Percentiles rank a stretch among this genome's conserved stretches.
These are phyloP conservation scores for Colletotrichum higginsianum DNA, from an alignment of 2,329 filamentous ascomycete species.

Conservation along the genomic window DNA sequence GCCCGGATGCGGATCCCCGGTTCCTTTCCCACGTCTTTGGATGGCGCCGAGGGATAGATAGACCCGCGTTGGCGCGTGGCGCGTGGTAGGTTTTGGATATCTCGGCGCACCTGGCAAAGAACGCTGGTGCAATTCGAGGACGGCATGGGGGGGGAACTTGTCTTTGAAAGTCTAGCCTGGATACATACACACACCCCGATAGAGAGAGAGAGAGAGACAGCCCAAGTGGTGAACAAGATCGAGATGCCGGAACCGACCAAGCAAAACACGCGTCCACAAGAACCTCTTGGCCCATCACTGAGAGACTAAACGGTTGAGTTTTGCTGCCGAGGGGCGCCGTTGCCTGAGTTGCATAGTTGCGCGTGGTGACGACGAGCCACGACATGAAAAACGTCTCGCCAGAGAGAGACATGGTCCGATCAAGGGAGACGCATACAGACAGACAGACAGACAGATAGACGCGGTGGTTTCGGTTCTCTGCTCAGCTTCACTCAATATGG, in stretches of 20 bases:
- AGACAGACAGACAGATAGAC: too few relatives aligned
- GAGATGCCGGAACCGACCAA: slow-evolving; percentile 4
- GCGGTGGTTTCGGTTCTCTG: background rate
- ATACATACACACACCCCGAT: background rate
- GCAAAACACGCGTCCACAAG: background rate
- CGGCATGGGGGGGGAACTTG: background rate
- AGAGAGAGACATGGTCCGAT: background rate
- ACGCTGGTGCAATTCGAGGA: background rate
- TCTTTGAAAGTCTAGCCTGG: background rate
- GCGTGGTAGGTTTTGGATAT: slow-evolving; percentile 5
- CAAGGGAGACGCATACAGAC: background rate
- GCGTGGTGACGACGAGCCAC: background rate
- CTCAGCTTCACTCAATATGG: background rate
- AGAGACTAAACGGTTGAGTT: background rate
- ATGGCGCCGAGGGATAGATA: slow-evolving; percentile 21
- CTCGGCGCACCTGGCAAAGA: background rate
- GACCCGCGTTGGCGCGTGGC: slow-evolving; percentile 13
- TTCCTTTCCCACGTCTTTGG: slow-evolving; percentile 19
- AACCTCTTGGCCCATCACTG: background rate
- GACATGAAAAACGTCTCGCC: background rate
- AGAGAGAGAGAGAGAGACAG: too few relatives aligned
- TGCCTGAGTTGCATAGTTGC: background rate
- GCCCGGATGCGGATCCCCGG: slow-evolving; percentile 21
- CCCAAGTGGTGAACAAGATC: background rate
- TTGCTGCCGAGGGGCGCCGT: slow-evolving; percentile 18